Base-by-base conservation (phyloP, 2,329 filamentous ascomycete species). In the Neofusicoccum parvum region DNA sequence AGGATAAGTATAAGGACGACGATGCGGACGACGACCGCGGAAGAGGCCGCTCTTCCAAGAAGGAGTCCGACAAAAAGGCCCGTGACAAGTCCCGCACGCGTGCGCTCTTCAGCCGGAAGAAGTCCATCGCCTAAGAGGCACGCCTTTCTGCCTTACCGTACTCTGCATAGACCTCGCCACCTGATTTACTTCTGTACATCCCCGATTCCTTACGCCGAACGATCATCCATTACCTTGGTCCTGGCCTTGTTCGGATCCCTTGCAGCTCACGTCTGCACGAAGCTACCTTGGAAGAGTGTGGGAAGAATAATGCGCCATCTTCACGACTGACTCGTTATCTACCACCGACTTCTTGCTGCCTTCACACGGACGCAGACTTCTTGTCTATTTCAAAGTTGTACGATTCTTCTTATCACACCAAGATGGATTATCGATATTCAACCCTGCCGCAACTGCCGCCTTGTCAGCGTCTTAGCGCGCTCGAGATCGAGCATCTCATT, bases 1-100 rank as follows among this genome's bases (percentile, higher is more conserved):
- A 98, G 78, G 81, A 92, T 65, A 98, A 98, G 75, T 98, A 98
- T 76, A 84, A 85, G 80, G 87, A 90, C 67, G 91, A 74, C 65
- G 74, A 70, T 72, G 17, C 70, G 72, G 41, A 66, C 68, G 75
- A 78, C 66, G 70, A 74, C 79, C 27, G 27, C 27, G 66, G 77
- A 77, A 66, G 83, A 79, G 69, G 82, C 82, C 68, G 84, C 83
- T 74, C 76, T 5, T 54, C 69, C 7, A 78, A 75, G 65, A 79
- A 78, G 58, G 74, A 76, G n/a, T 71, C 73, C 11, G 73, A 76
- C 56, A 91, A 90, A 77, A 92, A 91, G 75, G 73, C 83, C 46
- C 86, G 90, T 67, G 91, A 90, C 79, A 94, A 94, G 80, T 92
- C 90, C 34, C 88, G 89, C 68, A 88, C 90, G 2, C 85, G 91